These are phyloP conservation scores for Acorus calamus DNA, from an alignment of 106 monocot species.

Conservation along the genomic window DNA sequence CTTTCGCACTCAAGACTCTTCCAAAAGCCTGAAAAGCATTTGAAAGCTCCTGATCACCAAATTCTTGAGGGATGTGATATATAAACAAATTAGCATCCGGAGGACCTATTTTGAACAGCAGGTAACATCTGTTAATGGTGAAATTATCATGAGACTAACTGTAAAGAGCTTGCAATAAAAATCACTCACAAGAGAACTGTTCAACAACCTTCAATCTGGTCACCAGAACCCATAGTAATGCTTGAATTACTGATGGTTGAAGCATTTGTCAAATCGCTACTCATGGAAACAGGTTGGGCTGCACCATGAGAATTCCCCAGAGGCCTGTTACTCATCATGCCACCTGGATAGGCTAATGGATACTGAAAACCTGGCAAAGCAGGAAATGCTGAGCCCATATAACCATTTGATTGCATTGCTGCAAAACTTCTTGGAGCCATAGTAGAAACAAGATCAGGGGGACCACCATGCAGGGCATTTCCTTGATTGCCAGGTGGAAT, in stretches of 20 bases:
- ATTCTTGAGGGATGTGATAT: constrained; percentile 98
- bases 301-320: constrained; percentile 39
- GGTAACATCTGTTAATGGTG: background rate
- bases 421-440: constrained; percentile 42
- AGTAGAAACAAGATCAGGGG: constrained; percentile 31
- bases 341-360: constrained; percentile 45
- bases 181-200: background rate
- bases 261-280: constrained; percentile 20
- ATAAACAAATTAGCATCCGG: constrained; percentile 98
- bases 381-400: constrained; percentile 53
- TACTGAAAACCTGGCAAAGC: constrained; percentile 66
- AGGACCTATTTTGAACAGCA: constrained; percentile 45
- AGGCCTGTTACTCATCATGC: constrained; percentile 29
- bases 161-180: background rate
- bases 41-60: constrained; percentile 76
- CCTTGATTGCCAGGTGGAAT: constrained; percentile 49
- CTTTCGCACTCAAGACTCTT: constrained; percentile 88
- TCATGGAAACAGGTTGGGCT: constrained; percentile 22
- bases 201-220: constrained; percentile 71
- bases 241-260: constrained; percentile 26
- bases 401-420: constrained; percentile 54
- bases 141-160: background rate
- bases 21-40: constrained; percentile 82
- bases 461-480: constrained; percentile 43
- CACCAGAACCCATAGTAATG: constrained; percentile 27